Percentiles rank a stretch among this genome's conserved stretches.
phyloP scores from a whole-genome alignment of 2,329 filamentous ascomycete species.

The Zymoseptoria tritici region DNA sequence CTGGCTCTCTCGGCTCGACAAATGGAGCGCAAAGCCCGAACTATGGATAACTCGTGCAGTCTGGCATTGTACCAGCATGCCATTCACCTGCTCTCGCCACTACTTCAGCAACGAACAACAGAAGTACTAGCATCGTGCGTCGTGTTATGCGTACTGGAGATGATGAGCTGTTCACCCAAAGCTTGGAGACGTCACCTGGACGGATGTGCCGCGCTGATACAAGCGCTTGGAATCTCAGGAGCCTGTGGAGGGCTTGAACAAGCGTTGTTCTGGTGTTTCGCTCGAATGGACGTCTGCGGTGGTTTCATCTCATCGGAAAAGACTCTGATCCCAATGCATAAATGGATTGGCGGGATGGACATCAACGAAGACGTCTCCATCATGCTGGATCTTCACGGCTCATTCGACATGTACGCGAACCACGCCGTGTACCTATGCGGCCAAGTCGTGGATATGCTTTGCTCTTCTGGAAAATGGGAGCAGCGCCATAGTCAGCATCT shows the following conservation, averaged over 20 bases:
- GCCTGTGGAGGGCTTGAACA: conserved; percentile 45
- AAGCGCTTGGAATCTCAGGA: conserved; percentile 45
- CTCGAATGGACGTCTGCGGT: conserved; percentile 51
- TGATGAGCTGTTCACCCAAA: conserved; percentile 42
- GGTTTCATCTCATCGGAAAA: conserved; percentile 48
- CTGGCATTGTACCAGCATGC: conserved; percentile 48
- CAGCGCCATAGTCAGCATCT: conserved; percentile 15
- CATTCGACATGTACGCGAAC: conserved; percentile 52
- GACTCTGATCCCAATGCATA: conserved; percentile 43
- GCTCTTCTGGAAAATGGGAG: conserved; percentile 25
- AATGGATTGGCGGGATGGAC: conserved; percentile 40
- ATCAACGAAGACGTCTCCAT: conserved; percentile 31
- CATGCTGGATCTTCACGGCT: conserved; percentile 28
- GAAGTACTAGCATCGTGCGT: conserved; percentile 43
- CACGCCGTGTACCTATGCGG: conserved; percentile 52
- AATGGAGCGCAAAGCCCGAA: conserved; percentile 44
- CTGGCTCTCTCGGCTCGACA: conserved; percentile 49
- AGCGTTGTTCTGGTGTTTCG: conserved; percentile 53
- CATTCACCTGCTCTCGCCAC: conserved; percentile 39
- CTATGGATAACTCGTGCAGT: conserved; percentile 41
- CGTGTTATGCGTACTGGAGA: conserved; percentile 43
- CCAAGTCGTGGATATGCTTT: conserved; percentile 33
- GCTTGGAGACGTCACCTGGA: conserved; percentile 52
- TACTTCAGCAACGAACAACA: conserved; percentile 39
- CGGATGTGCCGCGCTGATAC: conserved; percentile 48